These are phyloP conservation scores for Epicoccum nigrum DNA, from an alignment of 2,329 filamentous ascomycete genomes.

Conservation along the genomic window DNA sequence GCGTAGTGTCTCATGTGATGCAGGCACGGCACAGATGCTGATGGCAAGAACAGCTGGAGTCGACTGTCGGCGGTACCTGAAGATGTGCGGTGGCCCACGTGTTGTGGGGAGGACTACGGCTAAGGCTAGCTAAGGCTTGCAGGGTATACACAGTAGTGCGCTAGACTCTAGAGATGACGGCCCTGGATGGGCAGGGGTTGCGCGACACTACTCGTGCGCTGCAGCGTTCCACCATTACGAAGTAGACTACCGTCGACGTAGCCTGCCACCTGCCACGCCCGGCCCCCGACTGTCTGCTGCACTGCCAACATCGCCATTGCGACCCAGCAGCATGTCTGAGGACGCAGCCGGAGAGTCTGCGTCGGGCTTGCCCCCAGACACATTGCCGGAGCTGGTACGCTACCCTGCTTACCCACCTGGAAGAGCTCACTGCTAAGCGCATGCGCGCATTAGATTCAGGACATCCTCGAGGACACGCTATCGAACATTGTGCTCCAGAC, in stretches of 20 bases:
- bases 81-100: slow-evolving; percentile 1
- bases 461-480: slow-evolving; percentile 74
- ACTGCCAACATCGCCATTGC: slow-evolving; percentile 20
- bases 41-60: no score
- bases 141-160: slow-evolving; percentile 17
- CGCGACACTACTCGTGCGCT: slow-evolving; percentile 7
- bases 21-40: no score
- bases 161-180: not conserved
- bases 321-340: slow-evolving; percentile 45
- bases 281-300: slow-evolving; percentile 17
- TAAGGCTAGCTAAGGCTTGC: slow-evolving; percentile 4
- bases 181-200: slow-evolving; percentile 15
- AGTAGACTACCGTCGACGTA: slow-evolving; percentile 17
- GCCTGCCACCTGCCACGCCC: slow-evolving; percentile 13
- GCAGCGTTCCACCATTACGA: slow-evolving; percentile 14
- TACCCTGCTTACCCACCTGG: slow-evolving; percentile 8
- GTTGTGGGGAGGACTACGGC: slow-evolving; percentile 15
- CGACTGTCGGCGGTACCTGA: not conserved
- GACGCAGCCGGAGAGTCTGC: slow-evolving; percentile 37
- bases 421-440: slow-evolving; percentile 34
- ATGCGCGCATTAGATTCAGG: slow-evolving; percentile 32
- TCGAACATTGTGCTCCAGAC: slow-evolving; percentile 79
- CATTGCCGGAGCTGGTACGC: slow-evolving; percentile 42
- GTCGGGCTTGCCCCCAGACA: slow-evolving; percentile 35
- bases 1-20: no score